phyloP scores from a whole-genome alignment of 495 filamentous ascomycete species.

The Lepraria neglecta region DNA sequence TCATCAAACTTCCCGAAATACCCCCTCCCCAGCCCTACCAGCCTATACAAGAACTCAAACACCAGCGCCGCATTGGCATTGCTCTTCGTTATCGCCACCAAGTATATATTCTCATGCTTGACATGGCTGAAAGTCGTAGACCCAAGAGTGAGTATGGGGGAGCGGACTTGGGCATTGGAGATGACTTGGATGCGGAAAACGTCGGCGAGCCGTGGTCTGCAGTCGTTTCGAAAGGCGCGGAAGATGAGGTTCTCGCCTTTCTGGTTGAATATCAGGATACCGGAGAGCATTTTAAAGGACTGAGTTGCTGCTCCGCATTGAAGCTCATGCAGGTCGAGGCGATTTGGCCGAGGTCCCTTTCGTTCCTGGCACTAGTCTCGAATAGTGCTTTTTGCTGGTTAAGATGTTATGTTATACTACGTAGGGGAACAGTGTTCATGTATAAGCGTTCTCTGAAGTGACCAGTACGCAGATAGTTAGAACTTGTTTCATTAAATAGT shows the following conservation, averaged over 20 bases:
- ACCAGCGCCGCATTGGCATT: conserved; percentile 99
- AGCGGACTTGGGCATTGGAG: conserved; percentile 95
- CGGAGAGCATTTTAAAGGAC: conserved; percentile 67
- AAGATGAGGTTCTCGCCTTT: conserved; percentile 99
- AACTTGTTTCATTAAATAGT: too few relatives aligned
- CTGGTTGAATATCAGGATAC: conserved; percentile 97
- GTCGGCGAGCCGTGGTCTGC: conserved; percentile 90
- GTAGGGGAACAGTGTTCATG: too few relatives aligned
- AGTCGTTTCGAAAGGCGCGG: conserved; percentile 95
- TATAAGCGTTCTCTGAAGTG: too few relatives aligned
- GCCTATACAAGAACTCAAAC: conserved; percentile 94
- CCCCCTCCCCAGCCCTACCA: conserved; percentile 82
- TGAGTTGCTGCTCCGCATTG: not conserved
- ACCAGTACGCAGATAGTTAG: too few relatives aligned
- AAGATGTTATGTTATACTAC: too few relatives aligned
- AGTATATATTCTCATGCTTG: conserved; percentile 98
- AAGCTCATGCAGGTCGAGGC: not conserved
- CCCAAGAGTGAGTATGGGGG: conserved; percentile 93
- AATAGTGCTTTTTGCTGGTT: too few relatives aligned
- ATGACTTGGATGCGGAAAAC: conserved; percentile 99
- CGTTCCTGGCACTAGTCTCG: conserved; percentile 5
- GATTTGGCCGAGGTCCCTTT: not conserved
- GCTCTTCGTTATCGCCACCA: conserved; percentile 96
- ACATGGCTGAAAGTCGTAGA: conserved; percentile 99
- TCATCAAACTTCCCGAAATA: conserved; percentile 99